Conservation (phyloP, 208 protist species). For the Tritrichomonas musculus region DNA sequence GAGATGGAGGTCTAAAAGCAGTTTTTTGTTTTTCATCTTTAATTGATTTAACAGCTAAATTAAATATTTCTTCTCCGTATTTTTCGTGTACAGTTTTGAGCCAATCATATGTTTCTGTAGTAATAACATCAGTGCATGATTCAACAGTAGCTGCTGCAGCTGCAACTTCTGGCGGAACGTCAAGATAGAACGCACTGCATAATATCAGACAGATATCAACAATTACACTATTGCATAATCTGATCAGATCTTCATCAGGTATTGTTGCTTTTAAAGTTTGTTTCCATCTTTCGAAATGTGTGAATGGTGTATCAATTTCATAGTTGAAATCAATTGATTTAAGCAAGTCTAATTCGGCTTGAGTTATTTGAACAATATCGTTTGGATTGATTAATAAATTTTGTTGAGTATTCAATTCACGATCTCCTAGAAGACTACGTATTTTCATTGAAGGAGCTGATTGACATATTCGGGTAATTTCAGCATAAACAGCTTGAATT, state of each 20-base stretch:
- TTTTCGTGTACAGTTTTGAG: neutral
- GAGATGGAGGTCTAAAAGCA: neutral
- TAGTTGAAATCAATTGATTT: neutral
- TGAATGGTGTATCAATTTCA: neutral
- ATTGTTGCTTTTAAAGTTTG: neutral
- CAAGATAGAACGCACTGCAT: neutral
- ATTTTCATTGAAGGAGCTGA: neutral
- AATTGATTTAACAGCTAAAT: neutral
- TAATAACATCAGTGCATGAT: neutral
- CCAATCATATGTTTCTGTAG: neutral
- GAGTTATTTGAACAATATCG: neutral
- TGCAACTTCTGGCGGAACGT: constrained; percentile 24
- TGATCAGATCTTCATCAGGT: neutral
- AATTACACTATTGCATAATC: neutral
- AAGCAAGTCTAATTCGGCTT: neutral
- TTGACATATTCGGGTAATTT: neutral
- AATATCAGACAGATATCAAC: constrained; percentile 17
- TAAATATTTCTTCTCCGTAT: neutral
- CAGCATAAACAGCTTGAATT: neutral
- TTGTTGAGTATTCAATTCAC: neutral
- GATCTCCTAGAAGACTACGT: neutral
- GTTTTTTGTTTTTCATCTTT: neutral
- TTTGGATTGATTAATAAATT: neutral
- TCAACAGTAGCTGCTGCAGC: neutral
- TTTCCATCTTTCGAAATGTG: neutral